Evolutionary conservation across 495 filamentous ascomycete species (phyloP).

Genomic region (Platismatia glauca): DNA sequence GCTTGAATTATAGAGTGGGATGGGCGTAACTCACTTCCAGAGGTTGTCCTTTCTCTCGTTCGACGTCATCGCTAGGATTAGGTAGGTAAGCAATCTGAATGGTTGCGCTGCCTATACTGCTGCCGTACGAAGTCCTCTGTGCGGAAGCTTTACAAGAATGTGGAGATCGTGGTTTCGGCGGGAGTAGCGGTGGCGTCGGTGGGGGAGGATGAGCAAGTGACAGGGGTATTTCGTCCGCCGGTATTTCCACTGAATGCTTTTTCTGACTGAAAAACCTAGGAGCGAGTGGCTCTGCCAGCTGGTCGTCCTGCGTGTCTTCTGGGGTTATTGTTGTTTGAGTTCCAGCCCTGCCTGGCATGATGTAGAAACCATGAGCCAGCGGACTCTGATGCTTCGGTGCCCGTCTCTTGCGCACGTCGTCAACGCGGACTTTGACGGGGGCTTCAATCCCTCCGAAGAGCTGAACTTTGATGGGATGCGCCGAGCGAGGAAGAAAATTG

Average conservation of each 20-base stretch:
- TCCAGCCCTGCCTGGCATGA: background rate
- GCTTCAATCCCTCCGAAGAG: background rate
- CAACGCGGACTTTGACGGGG: background rate
- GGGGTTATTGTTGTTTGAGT: background rate
- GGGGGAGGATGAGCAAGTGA: background rate
- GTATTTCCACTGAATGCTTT: background rate
- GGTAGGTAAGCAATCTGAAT: background rate
- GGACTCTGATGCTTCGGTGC: background rate
- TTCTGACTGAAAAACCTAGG: background rate
- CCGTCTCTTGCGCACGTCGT: background rate
- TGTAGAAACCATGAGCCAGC: background rate
- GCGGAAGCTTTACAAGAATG: background rate
- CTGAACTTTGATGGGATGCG: background rate
- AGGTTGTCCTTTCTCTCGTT: background rate
- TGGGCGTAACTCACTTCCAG: no score
- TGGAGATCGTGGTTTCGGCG: background rate
- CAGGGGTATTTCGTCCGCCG: background rate
- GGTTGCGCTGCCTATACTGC: background rate
- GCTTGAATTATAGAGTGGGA: no score
- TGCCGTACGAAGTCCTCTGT: background rate
- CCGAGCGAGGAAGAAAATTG: background rate
- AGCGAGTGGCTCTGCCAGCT: background rate
- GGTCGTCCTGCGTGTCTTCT: background rate
- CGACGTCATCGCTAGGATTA: background rate
- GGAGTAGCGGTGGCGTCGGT: background rate